A percentile compares a stretch with the other conserved stretches of the same genome.
These are phyloP conservation scores for Helenozyma rhizophorensis DNA, from an alignment of 805 yeast genomes.

Conservation along the genomic window DNA sequence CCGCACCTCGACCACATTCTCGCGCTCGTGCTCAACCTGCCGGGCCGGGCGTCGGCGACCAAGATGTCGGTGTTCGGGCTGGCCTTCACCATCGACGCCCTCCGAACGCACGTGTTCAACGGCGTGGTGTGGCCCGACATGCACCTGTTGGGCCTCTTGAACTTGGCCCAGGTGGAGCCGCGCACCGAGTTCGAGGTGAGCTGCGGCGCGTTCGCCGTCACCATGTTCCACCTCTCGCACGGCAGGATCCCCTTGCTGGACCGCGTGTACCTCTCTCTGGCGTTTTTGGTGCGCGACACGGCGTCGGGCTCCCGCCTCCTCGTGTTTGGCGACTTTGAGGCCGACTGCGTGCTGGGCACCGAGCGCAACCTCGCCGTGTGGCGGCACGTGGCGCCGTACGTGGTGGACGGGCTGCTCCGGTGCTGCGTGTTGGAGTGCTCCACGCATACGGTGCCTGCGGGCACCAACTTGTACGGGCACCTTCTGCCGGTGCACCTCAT, in stretches of 20 bases:
- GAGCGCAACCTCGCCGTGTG: constrained; percentile 47
- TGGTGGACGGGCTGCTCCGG: constrained; percentile 37
- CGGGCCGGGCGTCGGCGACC: constrained; percentile 34
- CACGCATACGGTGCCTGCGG: constrained; percentile 34
- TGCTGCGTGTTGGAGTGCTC: constrained; percentile 80
- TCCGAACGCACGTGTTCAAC: constrained; percentile 62
- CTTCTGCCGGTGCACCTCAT: constrained; percentile 64
- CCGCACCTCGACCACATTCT: constrained; percentile 80
- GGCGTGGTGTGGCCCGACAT: constrained; percentile 78
- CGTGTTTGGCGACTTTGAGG: constrained; percentile 82
- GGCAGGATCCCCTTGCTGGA: too few relatives aligned
- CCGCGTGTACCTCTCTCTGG: constrained; percentile 49
- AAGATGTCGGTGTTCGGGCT: constrained; percentile 40
- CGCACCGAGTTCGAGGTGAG: constrained; percentile 11
- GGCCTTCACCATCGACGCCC: constrained; percentile 44
- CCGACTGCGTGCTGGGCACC: constrained; percentile 47
- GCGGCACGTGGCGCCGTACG: constrained; percentile 47
- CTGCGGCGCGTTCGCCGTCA: constrained; percentile 18
- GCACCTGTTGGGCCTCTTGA: constrained; percentile 27
- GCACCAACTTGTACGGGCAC: constrained; percentile 68
- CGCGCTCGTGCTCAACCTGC: constrained; percentile 68
- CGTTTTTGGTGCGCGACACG: constrained; percentile 49
- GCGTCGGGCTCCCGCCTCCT: constrained; percentile 38
- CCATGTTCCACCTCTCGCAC: constrained; percentile 32
- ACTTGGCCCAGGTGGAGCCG: constrained; percentile 15